Conservation (phyloP, 148 eudicot genomes). For the Chenopodium formosanum region DNA sequence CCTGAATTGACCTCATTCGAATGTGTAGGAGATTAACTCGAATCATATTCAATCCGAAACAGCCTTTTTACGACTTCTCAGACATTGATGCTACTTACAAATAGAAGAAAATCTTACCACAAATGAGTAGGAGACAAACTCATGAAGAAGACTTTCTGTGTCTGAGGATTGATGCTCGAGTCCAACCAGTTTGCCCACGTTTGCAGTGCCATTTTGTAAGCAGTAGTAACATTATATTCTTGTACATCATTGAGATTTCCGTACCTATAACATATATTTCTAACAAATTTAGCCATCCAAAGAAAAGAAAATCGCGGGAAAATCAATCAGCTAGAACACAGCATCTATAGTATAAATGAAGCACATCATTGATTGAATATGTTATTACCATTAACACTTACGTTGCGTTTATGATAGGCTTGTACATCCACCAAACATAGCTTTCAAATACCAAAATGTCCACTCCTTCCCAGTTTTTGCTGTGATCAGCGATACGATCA, state of each 20-base stretch:
- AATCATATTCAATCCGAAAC: neutral
- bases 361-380: neutral
- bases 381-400: conserved; percentile 21
- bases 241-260: conserved; percentile 43
- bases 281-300: neutral
- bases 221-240: conserved; percentile 75
- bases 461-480: conserved; percentile 74
- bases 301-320: neutral
- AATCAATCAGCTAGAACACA: no score
- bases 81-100: neutral
- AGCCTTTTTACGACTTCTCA: no score
- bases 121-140: conserved; percentile 95
- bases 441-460: conserved; percentile 81
- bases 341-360: neutral
- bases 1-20: no score
- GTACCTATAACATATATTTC: conserved; percentile 33
- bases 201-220: conserved; percentile 75
- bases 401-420: conserved; percentile 84
- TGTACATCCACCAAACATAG: conserved; percentile 98
- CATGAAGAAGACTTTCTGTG: conserved; percentile 77
- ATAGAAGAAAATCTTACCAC: conserved; percentile 53
- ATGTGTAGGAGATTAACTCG: neutral
- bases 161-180: conserved; percentile 52
- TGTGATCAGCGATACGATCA: conserved; percentile 63
- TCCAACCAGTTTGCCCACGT: conserved; percentile 96